Percentiles rank a stretch among this genome's conserved stretches.
Conservation (phyloP, 306 rosid genomes). For the Dryas octopetala region DNA sequence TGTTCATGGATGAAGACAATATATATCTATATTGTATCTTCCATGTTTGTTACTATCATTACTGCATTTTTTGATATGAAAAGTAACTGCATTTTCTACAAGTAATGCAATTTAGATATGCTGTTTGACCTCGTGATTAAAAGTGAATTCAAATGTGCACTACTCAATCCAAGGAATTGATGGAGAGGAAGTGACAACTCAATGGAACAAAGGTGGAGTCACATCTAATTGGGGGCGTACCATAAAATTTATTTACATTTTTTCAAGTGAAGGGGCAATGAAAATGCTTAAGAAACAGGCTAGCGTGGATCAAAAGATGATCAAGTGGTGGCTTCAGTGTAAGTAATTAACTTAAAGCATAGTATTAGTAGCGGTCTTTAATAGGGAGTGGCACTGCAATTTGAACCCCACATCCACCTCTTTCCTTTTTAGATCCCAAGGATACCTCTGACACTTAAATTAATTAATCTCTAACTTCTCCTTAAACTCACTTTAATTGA, state of each 20-base stretch:
- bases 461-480: too few species aligned
- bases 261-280: neutral
- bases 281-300: neutral
- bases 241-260: slow-evolving; percentile 14
- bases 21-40: neutral
- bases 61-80: slow-evolving; percentile 13
- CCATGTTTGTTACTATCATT: slow-evolving; percentile 19
- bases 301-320: too few species aligned
- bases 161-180: slow-evolving; percentile 29
- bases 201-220: slow-evolving; percentile 41
- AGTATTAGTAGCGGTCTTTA: too few species aligned
- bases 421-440: too few species aligned
- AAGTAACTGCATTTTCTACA: neutral
- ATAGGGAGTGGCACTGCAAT: too few species aligned
- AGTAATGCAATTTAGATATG: slow-evolving; percentile 16
- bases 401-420: too few species aligned
- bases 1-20: neutral
- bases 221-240: slow-evolving; percentile 40
- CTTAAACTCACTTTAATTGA: too few species aligned
- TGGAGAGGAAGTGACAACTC: slow-evolving; percentile 29
- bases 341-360: too few species aligned
- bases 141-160: slow-evolving; percentile 21
- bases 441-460: too few species aligned
- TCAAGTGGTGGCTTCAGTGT: too few species aligned
- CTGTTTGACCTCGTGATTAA: slow-evolving; percentile 15